Evolutionary conservation across 495 filamentous ascomycete genomes (phyloP).

Genomic region (Hypoxylon trugodes): DNA sequence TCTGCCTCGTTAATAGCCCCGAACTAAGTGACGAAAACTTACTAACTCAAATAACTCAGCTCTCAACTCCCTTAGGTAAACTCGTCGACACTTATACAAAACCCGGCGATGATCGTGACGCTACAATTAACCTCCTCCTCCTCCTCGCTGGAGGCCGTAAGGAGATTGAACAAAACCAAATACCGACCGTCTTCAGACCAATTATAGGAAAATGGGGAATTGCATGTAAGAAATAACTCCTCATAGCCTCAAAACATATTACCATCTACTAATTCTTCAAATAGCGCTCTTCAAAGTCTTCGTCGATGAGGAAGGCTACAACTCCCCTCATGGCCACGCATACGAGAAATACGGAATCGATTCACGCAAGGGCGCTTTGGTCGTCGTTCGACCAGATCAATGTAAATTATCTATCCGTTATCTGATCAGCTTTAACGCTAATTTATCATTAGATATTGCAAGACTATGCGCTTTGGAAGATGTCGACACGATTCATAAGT

Average conservation of each 20-base stretch:
- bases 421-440: constrained; percentile 15
- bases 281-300: constrained; percentile 69
- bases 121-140: constrained; percentile 67
- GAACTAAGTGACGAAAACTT: not conserved
- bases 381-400: constrained; percentile 74
- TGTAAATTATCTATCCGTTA: constrained; percentile 54
- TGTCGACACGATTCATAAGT: constrained; percentile 17
- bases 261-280: not conserved
- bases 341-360: constrained; percentile 70
- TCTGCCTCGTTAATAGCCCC: not conserved
- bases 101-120: constrained; percentile 56
- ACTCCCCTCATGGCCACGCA: constrained; percentile 68
- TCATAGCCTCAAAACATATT: not conserved
- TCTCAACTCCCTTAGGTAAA: constrained; percentile 41
- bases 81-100: constrained; percentile 58
- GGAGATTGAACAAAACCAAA: constrained; percentile 64
- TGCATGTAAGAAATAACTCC: constrained; percentile 52
- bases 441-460: constrained; percentile 40
- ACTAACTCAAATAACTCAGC: constrained; percentile 29
- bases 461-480: constrained; percentile 31
- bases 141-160: constrained; percentile 63
- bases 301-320: constrained; percentile 73
- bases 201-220: constrained; percentile 66
- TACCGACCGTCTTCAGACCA: constrained; percentile 68
- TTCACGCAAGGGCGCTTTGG: constrained; percentile 60